These are phyloP conservation scores for Fusarium setosum DNA, from an alignment of 2,329 filamentous ascomycete genomes.

Conservation along the genomic window DNA sequence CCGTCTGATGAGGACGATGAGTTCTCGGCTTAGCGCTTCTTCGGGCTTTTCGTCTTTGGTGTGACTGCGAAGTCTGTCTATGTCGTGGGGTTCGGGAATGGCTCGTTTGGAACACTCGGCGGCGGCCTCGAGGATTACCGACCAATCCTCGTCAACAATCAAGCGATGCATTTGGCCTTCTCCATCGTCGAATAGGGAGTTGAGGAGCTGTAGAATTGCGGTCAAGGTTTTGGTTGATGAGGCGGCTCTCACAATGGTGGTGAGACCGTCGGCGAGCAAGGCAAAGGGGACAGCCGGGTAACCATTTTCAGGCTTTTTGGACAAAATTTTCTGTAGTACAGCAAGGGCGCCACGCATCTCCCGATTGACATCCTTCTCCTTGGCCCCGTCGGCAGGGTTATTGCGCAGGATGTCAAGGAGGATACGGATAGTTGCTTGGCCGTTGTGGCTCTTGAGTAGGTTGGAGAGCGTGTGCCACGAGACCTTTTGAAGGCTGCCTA, in stretches of 20 bases:
- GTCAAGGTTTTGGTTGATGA: conserved; percentile 58
- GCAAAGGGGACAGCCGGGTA: conserved; percentile 70
- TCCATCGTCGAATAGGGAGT: conserved; percentile 65
- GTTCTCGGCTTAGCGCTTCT: conserved; percentile 54
- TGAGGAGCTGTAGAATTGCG: conserved; percentile 63
- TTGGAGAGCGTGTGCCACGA: conserved; percentile 79
- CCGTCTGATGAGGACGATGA: conserved; percentile 58
- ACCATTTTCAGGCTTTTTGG: conserved; percentile 68
- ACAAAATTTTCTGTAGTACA: conserved; percentile 72
- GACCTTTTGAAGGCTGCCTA: conserved; percentile 68
- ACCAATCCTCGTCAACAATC: conserved; percentile 75
- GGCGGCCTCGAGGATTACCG: conserved; percentile 68
- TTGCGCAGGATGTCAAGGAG: conserved; percentile 71
- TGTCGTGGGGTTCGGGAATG: conserved; percentile 40
- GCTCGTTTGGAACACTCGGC: conserved; percentile 60
- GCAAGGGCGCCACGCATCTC: conserved; percentile 72
- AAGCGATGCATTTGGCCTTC: conserved; percentile 65
- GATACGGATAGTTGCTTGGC: conserved; percentile 74
- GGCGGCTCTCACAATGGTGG: conserved; percentile 59
- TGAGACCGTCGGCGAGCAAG: conserved; percentile 68
- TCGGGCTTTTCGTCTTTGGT: conserved; percentile 48
- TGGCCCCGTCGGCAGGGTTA: conserved; percentile 56
- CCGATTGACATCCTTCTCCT: conserved; percentile 63
- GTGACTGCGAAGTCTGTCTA: conserved; percentile 35
- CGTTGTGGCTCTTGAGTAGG: conserved; percentile 79